A percentile compares a stretch with the other conserved stretches of the same genome.
phyloP scores from a whole-genome alignment of 2,329 filamentous ascomycete species.

The Phialophora tarda region DNA sequence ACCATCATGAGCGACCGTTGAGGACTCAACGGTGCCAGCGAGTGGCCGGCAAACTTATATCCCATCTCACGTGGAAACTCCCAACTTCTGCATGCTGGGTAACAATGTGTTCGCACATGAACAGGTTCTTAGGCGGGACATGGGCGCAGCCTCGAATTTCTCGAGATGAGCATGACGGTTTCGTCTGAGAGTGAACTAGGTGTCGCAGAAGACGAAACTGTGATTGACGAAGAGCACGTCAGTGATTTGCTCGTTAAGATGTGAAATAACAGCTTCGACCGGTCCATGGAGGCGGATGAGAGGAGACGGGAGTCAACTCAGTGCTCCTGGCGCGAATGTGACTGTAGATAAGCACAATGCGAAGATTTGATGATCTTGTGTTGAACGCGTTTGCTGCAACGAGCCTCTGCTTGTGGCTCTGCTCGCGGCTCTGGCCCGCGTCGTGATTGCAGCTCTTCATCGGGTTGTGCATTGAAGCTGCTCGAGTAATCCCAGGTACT shows the following conservation, averaged over 20 bases:
- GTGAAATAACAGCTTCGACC: not conserved
- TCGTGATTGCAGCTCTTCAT: not conserved
- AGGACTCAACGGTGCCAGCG: too few relatives aligned
- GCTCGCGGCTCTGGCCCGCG: not conserved
- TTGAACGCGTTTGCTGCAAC: not conserved
- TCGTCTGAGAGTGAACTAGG: not conserved
- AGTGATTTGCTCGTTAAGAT: not conserved
- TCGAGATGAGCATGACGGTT: not conserved
- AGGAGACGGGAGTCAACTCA: not conserved
- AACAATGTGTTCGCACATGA: too few relatives aligned
- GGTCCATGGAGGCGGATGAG: not conserved
- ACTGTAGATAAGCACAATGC: not conserved
- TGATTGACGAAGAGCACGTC: too few relatives aligned
- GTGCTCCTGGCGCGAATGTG: too few relatives aligned
- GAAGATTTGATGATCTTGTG: not conserved
- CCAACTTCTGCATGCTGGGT: too few relatives aligned
- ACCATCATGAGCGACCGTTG: too few relatives aligned
- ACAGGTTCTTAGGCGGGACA: too few relatives aligned
- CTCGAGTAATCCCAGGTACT: not conserved
- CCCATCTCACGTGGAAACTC: too few relatives aligned
- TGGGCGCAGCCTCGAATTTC: too few relatives aligned
- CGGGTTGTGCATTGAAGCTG: not conserved
- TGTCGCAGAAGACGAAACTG: not conserved
- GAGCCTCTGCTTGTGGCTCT: not conserved
- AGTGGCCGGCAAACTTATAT: too few relatives aligned